These are phyloP conservation scores for Calonectria naviculata DNA, from an alignment of 2,329 filamentous ascomycete species.

Conservation along the genomic window DNA sequence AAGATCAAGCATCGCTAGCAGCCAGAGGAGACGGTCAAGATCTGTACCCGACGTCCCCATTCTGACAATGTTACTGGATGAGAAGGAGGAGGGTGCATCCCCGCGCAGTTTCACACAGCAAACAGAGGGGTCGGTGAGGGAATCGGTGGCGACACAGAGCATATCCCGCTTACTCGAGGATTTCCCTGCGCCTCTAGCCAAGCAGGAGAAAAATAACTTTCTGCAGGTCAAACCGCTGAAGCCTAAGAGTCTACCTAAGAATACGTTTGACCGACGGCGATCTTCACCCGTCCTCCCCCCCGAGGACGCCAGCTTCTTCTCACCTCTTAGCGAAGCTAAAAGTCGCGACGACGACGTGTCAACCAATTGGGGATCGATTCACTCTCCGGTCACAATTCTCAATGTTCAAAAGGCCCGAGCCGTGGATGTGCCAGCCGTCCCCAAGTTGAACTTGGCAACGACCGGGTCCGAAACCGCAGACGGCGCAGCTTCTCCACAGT, in stretches of 20 bases:
- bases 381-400: slow-evolving; percentile 59
- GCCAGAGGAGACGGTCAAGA: slow-evolving; percentile 39
- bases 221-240: slow-evolving; percentile 37
- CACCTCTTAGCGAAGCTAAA: slow-evolving; percentile 48
- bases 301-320: slow-evolving; percentile 43
- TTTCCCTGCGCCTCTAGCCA: slow-evolving; percentile 12
- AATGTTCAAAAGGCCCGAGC: slow-evolving; percentile 55
- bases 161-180: slow-evolving; percentile 22
- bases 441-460: slow-evolving; percentile 16
- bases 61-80: slow-evolving; percentile 21
- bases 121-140: slow-evolving; percentile 14
- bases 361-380: slow-evolving; percentile 62
- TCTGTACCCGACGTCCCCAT: slow-evolving; percentile 40
- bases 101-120: slow-evolving; percentile 4
- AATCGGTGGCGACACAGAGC: slow-evolving; percentile 12
- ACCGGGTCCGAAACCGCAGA: slow-evolving; percentile 14
- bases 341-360: slow-evolving; percentile 54
- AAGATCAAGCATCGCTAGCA: slow-evolving; percentile 22
- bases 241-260: slow-evolving; percentile 27
- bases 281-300: slow-evolving; percentile 63
- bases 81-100: slow-evolving; percentile 1
- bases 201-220: background rate
- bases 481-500: slow-evolving; percentile 24
- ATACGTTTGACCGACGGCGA: slow-evolving; percentile 53
- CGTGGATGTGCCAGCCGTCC: slow-evolving; percentile 41